Conservation (phyloP, 768 basidiomycete genomes). For the Russula vinacea region DNA sequence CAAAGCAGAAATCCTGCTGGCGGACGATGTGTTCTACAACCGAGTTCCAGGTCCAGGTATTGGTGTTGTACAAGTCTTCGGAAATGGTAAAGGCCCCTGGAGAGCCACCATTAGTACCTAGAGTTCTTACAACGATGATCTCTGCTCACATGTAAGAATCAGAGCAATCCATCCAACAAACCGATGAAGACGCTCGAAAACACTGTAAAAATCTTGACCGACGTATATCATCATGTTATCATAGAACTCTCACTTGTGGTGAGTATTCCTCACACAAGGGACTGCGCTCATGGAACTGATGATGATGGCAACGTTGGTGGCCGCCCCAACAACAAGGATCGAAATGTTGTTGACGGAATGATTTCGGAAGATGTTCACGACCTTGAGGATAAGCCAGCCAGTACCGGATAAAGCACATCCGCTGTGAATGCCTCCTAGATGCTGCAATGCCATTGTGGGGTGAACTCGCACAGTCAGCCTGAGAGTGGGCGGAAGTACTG, state of each 20-base stretch:
- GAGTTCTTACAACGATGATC: neutral
- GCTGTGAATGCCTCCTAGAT: slow-evolving; percentile 45
- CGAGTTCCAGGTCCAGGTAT: slow-evolving; percentile 39
- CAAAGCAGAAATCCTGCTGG: slow-evolving; percentile 46
- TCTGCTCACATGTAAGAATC: slow-evolving; percentile 27
- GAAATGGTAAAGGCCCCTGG: slow-evolving; percentile 45
- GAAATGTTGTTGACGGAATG: slow-evolving; percentile 38
- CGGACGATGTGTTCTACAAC: slow-evolving; percentile 36
- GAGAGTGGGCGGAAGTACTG: slow-evolving; percentile 36
- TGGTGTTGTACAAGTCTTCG: slow-evolving; percentile 40
- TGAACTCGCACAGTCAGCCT: neutral
- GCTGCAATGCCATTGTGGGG: slow-evolving; percentile 32
- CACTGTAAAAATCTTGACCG: slow-evolving; percentile 33
- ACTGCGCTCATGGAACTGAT: slow-evolving; percentile 41
- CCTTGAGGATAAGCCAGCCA: slow-evolving; percentile 40
- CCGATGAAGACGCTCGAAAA: slow-evolving; percentile 45
- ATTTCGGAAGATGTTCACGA: slow-evolving; percentile 40
- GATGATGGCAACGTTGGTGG: slow-evolving; percentile 40
- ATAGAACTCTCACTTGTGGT: slow-evolving; percentile 40
- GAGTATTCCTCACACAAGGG: slow-evolving; percentile 45
- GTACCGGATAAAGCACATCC: slow-evolving; percentile 43
- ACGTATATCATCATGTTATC: neutral
- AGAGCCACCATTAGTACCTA: slow-evolving; percentile 21
- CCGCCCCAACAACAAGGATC: slow-evolving; percentile 40
- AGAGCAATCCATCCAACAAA: slow-evolving; percentile 44